Evolutionary conservation across 345 rosid genomes (phyloP).

Genomic region (Brassica incana): DNA sequence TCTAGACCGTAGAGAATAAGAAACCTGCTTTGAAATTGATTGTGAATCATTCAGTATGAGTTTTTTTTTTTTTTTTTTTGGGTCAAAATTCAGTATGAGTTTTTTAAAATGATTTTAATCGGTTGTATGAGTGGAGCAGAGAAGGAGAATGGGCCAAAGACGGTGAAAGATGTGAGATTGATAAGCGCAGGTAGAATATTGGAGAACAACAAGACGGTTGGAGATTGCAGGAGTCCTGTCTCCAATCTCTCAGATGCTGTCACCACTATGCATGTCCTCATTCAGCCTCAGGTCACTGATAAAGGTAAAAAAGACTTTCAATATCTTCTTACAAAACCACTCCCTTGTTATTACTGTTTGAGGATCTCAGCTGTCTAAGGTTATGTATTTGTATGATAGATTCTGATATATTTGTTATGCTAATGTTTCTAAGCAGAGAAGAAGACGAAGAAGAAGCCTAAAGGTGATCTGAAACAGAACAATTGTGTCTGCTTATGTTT

Average conservation of each 20-base stretch:
- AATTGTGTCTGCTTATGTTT: slow-evolving; percentile 68
- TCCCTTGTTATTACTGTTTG: not conserved
- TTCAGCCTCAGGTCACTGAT: slow-evolving; percentile 67
- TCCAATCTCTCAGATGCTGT: slow-evolving; percentile 76
- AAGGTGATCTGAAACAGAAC: slow-evolving; percentile 54
- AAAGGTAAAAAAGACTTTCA: slow-evolving; percentile 53
- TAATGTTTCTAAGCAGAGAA: slow-evolving; percentile 48
- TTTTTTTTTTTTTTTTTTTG: not conserved
- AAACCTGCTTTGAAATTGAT: not conserved
- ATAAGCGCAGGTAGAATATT: slow-evolving; percentile 84
- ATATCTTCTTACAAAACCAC: not conserved
- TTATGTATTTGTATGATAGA: not conserved
- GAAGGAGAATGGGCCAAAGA: slow-evolving; percentile 81
- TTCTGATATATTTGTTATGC: slow-evolving; percentile 23
- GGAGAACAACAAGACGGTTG: slow-evolving; percentile 79
- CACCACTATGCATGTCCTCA: slow-evolving; percentile 92
- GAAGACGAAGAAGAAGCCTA: slow-evolving; percentile 60
- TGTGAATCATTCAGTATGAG: not conserved
- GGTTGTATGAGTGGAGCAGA: slow-evolving; percentile 46
- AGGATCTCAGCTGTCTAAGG: not conserved
- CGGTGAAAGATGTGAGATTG: slow-evolving; percentile 81
- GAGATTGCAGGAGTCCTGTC: slow-evolving; percentile 82
- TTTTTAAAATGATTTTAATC: not conserved
- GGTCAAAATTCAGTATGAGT: too few species aligned
- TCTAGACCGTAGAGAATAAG: too few species aligned